These are phyloP conservation scores for Letharia columbiana DNA, from an alignment of 495 filamentous ascomycete genomes.

Conservation along the genomic window DNA sequence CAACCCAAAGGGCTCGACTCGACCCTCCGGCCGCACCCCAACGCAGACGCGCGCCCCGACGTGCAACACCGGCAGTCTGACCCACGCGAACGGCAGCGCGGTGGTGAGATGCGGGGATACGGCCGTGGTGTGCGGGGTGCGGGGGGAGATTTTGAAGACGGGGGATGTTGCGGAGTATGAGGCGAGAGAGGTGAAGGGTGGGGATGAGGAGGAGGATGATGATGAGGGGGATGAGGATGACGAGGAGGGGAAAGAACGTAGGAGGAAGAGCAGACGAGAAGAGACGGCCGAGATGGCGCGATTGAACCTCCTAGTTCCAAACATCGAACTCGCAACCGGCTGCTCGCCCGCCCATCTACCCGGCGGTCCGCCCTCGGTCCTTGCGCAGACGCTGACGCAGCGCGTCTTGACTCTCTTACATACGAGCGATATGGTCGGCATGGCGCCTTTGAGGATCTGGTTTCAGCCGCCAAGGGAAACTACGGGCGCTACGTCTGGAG, in stretches of 20 bases:
- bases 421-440: conserved; percentile 51
- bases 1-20: conserved; percentile 47
- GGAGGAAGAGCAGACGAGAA: conserved; percentile 28
- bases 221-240: conserved; percentile 18
- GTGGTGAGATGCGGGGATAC: conserved; percentile 85
- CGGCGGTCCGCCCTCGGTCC: conserved; percentile 64
- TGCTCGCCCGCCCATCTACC: conserved; percentile 79
- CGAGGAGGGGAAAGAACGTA: conserved; percentile 17
- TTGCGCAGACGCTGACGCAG: conserved; percentile 76
- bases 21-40: conserved; percentile 71
- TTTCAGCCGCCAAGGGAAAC: conserved; percentile 27
- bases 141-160: conserved; percentile 65
- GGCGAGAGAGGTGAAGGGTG: conserved; percentile 22
- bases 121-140: conserved; percentile 81
- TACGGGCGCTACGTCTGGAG: neutral
- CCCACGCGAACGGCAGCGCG: conserved; percentile 79
- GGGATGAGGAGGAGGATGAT: conserved; percentile 15
- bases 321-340: conserved; percentile 82
- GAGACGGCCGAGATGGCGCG: conserved; percentile 49
- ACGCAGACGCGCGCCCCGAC: conserved; percentile 58
- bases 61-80: conserved; percentile 69
- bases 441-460: conserved; percentile 60
- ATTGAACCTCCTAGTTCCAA: conserved; percentile 76
- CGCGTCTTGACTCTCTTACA: conserved; percentile 68
- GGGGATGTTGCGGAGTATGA: conserved; percentile 18